Base-by-base conservation (phyloP, 202 grass and related monocot genomes). In the Dendrocalamus latiflorus region DNA sequence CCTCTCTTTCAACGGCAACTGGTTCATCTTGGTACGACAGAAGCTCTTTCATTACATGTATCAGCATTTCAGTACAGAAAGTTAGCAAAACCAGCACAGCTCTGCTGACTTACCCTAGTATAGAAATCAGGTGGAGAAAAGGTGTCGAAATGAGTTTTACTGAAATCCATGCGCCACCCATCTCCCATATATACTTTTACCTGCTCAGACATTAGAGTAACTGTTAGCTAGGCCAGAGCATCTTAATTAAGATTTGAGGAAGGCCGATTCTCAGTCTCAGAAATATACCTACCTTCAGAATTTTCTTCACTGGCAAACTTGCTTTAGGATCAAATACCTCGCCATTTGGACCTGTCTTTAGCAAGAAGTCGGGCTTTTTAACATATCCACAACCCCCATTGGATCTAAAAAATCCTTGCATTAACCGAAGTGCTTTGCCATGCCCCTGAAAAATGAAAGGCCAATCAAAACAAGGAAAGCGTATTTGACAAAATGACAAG, bases 181-280 rank as follows among this genome's bases (percentile, higher is more conserved):
- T 93, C 91, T 20, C 94, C 94, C 94, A 91, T 93, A 48, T 97
- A 93, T 26, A 97, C 86, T 76, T 97, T 97, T 3, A 95, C 93
- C 93, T 95, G 87, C 68, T 84, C 26, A 3, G 8, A 65, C 65
- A 76, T 76, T 36, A 21, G 12, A 30, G 0, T 15, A 68, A 37
- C 20, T 72, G 79, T 72, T 75, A 73, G 9, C 24, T 24, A 44
- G n/a, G 72, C 16, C 36, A 21, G 36, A 77, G 2, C 9, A 39
- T 30, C 14, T 18, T 68, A 16, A 72, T 43, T 66, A 13, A 30
- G 6, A 84, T 81, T 63, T 62, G 0, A 75, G 22, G 6, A 17
- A 34, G 12, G 4, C 24, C 12, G 0, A 38, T 6, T 38, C 4
- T 58, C 33, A 70, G 4, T 48, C 26, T 65, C 37, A 47, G 13